Evolutionary conservation across 83 land plant genomes (phyloP).

Genomic region (Thuja plicata): DNA sequence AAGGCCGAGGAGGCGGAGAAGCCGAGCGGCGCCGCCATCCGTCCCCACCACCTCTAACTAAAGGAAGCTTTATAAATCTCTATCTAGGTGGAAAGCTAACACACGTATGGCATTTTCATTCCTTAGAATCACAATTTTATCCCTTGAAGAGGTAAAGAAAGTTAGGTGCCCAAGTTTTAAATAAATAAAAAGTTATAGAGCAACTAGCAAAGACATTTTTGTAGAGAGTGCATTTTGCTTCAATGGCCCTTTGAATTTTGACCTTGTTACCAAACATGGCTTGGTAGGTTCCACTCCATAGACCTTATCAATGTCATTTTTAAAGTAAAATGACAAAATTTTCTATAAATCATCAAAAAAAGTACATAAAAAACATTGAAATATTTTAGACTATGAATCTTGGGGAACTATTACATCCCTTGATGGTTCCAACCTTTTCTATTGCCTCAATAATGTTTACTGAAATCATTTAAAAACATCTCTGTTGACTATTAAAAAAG

Average conservation of each 20-base stretch:
- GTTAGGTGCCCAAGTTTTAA: constrained; percentile 32
- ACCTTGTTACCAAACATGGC: too few relatives aligned
- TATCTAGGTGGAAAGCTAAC: background rate
- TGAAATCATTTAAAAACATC: too few relatives aligned
- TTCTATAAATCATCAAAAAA: constrained; percentile 21
- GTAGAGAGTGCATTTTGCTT: constrained; percentile 41
- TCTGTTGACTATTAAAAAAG: too few relatives aligned
- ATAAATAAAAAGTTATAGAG: constrained; percentile 42
- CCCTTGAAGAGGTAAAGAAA: constrained; percentile 3
- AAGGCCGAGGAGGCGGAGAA: too few relatives aligned
- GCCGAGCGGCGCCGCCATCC: too few relatives aligned
- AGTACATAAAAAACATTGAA: background rate
- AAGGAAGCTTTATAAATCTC: background rate
- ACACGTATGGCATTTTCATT: constrained; percentile 47
- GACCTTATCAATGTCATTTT: constrained; percentile 44
- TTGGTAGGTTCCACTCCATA: constrained; percentile 21
- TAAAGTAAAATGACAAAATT: constrained; percentile 59
- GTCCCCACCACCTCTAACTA: too few relatives aligned
- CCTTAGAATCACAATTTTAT: constrained; percentile 39
- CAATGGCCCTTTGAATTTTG: too few relatives aligned
- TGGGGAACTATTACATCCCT: background rate
- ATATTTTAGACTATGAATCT: background rate
- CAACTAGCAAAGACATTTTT: constrained; percentile 34
- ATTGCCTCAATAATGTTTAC: constrained; percentile 23
- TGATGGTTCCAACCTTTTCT: constrained; percentile 16